Percentiles rank a stretch among this genome's conserved stretches.
phyloP scores from a whole-genome alignment of 768 basidiomycete genomes.

The Lentinus brumalis region DNA sequence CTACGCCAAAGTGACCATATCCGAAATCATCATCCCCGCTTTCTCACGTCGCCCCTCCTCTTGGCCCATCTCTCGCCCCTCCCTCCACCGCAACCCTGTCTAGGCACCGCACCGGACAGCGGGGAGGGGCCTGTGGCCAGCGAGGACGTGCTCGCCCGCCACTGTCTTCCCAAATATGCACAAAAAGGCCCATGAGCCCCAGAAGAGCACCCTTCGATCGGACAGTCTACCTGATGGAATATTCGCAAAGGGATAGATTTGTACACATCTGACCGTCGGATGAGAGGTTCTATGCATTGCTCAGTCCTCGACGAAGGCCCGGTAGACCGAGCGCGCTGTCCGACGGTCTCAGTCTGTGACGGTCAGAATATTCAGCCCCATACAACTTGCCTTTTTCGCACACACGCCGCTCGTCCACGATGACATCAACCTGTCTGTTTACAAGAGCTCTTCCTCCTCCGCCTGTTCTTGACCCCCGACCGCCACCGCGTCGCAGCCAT shows the following conservation, averaged over 20 bases:
- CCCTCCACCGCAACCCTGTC: not conserved
- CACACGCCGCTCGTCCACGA: constrained; percentile 10
- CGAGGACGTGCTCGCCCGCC: not conserved
- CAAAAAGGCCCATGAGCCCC: not conserved
- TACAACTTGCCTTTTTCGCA: constrained; percentile 2
- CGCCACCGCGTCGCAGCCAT: not conserved
- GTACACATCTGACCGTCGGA: not conserved
- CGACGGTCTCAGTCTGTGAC: not conserved
- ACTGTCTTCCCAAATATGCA: not conserved
- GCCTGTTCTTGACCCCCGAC: not conserved
- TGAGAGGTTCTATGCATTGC: not conserved
- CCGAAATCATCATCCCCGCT: constrained; percentile 23
- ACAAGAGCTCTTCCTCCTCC: not conserved
- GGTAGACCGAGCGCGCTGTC: constrained; percentile 4
- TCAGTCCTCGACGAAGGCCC: not conserved
- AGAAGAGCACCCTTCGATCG: not conserved
- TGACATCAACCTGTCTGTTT: constrained; percentile 4
- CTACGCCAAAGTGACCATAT: constrained; percentile 24
- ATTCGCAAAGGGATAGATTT: constrained; percentile 1
- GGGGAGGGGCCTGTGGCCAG: too few relatives aligned
- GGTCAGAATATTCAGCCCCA: not conserved
- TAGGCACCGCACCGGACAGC: not conserved
- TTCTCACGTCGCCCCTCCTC: constrained; percentile 24
- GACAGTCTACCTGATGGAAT: not conserved
- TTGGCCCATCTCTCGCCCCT: not conserved